Evolutionary conservation across 306 rosid genomes (phyloP).

Genomic region (Rosa persica): DNA sequence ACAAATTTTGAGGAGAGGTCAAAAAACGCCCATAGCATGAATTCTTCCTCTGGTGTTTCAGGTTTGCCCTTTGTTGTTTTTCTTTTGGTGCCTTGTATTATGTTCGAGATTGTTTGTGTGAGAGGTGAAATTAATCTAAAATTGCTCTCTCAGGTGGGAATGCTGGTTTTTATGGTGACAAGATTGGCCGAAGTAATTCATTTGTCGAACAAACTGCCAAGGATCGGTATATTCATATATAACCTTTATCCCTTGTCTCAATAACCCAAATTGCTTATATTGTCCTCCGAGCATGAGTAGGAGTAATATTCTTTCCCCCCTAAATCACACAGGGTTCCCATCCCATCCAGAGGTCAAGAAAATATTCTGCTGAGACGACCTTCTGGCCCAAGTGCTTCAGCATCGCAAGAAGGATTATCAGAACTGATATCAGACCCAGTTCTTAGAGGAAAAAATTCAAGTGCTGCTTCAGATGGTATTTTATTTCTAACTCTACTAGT

Average conservation of each 20-base stretch:
- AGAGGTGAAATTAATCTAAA: neutral
- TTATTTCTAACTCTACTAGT: neutral
- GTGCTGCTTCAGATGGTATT: constrained; percentile 38
- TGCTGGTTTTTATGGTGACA: constrained; percentile 35
- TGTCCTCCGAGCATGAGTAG: constrained; percentile 4
- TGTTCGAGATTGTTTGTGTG: neutral
- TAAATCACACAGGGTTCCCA: constrained; percentile 31
- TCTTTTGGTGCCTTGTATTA: neutral
- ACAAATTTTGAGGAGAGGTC: constrained; percentile 37
- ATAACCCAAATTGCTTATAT: neutral
- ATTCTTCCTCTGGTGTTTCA: constrained; percentile 34
- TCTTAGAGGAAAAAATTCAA: constrained; percentile 32
- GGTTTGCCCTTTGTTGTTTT: constrained; percentile 16
- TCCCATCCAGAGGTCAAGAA: constrained; percentile 41
- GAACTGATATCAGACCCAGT: constrained; percentile 38
- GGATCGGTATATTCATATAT: constrained; percentile 32
- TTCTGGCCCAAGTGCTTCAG: constrained; percentile 37
- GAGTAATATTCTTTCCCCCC: neutral
- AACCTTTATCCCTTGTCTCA: constrained; percentile 13
- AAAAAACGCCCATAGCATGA: constrained; percentile 36
- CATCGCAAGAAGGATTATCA: constrained; percentile 54
- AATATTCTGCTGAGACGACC: constrained; percentile 51
- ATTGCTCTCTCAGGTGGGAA: constrained; percentile 28
- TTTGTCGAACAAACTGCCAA: constrained; percentile 41
- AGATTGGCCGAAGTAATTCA: constrained; percentile 31